These are phyloP conservation scores for Carex parvula DNA, from an alignment of 176 grass and related monocot species.

Conservation along the genomic window DNA sequence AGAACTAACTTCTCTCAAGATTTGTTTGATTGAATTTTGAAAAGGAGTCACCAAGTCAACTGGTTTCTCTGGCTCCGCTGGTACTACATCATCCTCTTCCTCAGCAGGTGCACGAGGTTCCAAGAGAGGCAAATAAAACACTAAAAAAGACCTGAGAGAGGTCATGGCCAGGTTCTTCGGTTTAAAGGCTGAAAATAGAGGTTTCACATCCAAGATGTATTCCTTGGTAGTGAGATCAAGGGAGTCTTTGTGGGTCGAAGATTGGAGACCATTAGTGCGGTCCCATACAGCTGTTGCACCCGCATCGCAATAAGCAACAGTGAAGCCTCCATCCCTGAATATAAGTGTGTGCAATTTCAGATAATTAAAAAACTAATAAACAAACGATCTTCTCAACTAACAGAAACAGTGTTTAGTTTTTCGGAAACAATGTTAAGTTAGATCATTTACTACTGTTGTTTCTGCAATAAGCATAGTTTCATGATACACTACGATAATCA, in stretches of 20 bases:
- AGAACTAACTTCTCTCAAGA: conserved; percentile 62
- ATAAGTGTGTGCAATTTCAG: background rate
- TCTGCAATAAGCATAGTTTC: background rate
- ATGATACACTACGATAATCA: background rate
- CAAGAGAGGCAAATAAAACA: conserved; percentile 95
- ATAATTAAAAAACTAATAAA: conserved; percentile 1
- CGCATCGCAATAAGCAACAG: conserved; percentile 78
- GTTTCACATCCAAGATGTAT: conserved; percentile 73
- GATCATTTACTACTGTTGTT: background rate
- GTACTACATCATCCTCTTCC: conserved; percentile 52
- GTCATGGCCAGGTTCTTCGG: conserved; percentile 67
- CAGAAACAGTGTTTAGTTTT: background rate
- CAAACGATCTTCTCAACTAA: background rate
- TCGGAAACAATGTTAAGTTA: background rate
- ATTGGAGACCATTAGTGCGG: background rate
- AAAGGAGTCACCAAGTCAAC: conserved; percentile 82
- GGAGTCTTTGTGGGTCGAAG: conserved; percentile 21
- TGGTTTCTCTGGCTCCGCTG: conserved; percentile 34
- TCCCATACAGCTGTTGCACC: conserved; percentile 45
- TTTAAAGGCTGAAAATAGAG: conserved; percentile 72
- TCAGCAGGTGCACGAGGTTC: conserved; percentile 50
- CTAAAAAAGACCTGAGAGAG: conserved; percentile 79
- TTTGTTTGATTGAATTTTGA: conserved; percentile 83
- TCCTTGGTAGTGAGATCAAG: conserved; percentile 50
- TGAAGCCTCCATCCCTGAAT: conserved; percentile 56